Conservation (phyloP, 2,329 filamentous ascomycete species). For the Ilyonectria robusta region DNA sequence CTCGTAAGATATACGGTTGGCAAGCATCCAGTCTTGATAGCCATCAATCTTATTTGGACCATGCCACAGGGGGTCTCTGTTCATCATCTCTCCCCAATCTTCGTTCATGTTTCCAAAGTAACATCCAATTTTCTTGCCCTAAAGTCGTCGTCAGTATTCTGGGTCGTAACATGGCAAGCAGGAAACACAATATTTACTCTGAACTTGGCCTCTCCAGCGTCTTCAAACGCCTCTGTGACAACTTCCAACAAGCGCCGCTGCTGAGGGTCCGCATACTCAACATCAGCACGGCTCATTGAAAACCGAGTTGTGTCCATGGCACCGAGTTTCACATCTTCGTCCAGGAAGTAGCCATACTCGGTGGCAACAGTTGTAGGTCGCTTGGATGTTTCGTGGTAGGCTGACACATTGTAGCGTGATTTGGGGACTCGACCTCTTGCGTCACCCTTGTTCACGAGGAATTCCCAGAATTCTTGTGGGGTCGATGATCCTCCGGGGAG, state of each 20-base stretch:
- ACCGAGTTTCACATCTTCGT: background rate
- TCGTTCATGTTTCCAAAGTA: background rate
- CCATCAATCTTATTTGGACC: background rate
- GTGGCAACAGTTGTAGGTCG: background rate
- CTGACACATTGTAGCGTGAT: background rate
- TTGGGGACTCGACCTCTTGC: background rate
- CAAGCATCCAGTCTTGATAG: background rate
- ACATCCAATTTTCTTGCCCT: background rate
- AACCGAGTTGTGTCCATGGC: background rate
- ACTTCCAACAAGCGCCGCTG: background rate
- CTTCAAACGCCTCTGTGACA: background rate
- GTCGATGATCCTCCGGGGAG: background rate
- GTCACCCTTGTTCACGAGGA: background rate
- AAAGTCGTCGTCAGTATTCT: too few species aligned
- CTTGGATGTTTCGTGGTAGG: background rate
- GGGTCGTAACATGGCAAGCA: too few species aligned
- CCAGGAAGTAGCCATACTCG: background rate
- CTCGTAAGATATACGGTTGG: background rate
- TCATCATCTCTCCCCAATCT: background rate
- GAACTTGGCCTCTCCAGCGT: background rate
- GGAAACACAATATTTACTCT: too few species aligned
- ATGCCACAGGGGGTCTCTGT: slow-evolving; percentile 13
- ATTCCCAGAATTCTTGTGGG: background rate
- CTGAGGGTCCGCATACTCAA: background rate
- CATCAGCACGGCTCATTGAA: background rate